Evolutionary conservation across 2,329 filamentous ascomycete genomes (phyloP), one percentile per base, ranked within the genome.

Genomic region (Volutella citrinella): DNA sequence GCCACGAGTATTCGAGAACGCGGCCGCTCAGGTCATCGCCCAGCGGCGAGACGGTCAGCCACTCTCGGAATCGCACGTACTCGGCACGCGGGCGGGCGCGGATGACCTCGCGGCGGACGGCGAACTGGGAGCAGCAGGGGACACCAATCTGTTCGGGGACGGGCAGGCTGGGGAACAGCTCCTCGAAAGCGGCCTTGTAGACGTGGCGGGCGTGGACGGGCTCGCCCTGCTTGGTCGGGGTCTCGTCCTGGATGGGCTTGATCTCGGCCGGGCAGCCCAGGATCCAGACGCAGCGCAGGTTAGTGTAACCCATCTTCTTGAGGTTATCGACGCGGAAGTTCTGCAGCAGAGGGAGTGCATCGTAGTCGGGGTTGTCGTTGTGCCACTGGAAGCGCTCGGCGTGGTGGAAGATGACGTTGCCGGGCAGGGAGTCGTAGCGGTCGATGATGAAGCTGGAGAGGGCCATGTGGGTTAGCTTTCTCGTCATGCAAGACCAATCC

Each of bases 91-190:
- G 66, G 20, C 76, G 63, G 27, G 59, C 54, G 7, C 51, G 64
- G 19, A 83, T 66, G 27, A 69, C 68, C 7, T 74, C 67, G 7
- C 68, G 61, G 4, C 75, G 74, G 7, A 82, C 72, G 1, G 74
- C 80, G 42, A 84, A 84, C 55, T 84, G 80, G 13, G 78, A 76
- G 55, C 79, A 83, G 52, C 79, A 83, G n/a, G 76, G 67, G 5
- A 72, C 70, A 3, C 69, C 76, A 8, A 82, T 65, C 10, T 67
- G 49, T 1, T 62, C 53, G 0, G 76, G 75, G 5, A 76, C 62
- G n/a, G 55, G 50, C 5, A 64, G 41, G 10, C 51, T 57, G 4
- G 63, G 66, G 19, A 69, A 56, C 2, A 72, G 50, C 40, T 69
- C 55, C 37, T 60, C 45, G 40, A 69, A 73, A 6, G 66, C 61